These are phyloP conservation scores for Trametes cingulata DNA, from an alignment of 768 basidiomycete genomes.

Conservation along the genomic window DNA sequence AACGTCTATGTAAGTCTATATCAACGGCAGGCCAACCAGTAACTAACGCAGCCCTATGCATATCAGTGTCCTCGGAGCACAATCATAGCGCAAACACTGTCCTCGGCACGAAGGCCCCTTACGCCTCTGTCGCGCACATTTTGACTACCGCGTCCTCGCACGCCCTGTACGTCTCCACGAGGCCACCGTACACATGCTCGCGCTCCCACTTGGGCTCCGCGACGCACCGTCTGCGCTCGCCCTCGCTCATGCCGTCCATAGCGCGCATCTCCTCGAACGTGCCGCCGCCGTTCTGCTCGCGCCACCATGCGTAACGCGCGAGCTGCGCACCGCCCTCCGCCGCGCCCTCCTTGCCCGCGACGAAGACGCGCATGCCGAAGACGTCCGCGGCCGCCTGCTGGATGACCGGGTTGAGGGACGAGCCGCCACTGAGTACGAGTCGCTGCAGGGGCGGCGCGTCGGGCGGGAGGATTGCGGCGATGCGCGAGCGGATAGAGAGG, in stretches of 20 bases:
- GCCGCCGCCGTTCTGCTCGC: constrained; percentile 42
- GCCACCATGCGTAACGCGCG: constrained; percentile 75
- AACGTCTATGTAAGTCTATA: constrained; percentile 2
- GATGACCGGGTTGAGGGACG: constrained; percentile 71
- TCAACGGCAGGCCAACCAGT: not conserved
- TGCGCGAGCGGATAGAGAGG: constrained; percentile 73
- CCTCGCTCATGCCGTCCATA: constrained; percentile 48
- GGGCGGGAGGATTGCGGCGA: constrained; percentile 64
- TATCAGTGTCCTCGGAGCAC: not conserved
- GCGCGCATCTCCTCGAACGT: constrained; percentile 67
- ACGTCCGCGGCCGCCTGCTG: constrained; percentile 77
- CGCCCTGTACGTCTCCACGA: constrained; percentile 52
- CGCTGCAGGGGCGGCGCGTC: constrained; percentile 57
- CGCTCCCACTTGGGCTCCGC: constrained; percentile 54
- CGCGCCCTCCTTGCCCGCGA: constrained; percentile 68
- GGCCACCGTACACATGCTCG: constrained; percentile 49
- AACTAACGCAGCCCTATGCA: no score
- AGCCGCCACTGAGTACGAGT: constrained; percentile 78
- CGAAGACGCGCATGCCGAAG: constrained; percentile 74
- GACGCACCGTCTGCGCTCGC: constrained; percentile 58
- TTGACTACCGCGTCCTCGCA: constrained; percentile 53
- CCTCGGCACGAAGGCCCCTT: not conserved
- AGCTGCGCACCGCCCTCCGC: constrained; percentile 71
- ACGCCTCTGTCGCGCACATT: not conserved
- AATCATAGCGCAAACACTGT: not conserved